These are phyloP conservation scores for Galerina sulciceps DNA, from an alignment of 768 basidiomycete species.

Conservation along the genomic window DNA sequence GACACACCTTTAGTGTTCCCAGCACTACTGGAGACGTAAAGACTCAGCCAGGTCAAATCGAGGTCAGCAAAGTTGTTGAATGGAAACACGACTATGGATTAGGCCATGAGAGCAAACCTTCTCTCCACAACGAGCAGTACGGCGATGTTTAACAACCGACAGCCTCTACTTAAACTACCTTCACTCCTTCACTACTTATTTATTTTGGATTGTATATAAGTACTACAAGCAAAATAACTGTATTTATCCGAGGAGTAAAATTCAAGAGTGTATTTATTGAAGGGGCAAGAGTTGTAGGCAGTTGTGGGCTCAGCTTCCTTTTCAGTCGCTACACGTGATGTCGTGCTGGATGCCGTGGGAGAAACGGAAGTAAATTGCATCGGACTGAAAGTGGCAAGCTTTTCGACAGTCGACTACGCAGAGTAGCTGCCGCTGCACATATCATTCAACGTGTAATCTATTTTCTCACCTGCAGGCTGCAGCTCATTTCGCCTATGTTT, in stretches of 20 bases:
- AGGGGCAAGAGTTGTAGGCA: too few species aligned
- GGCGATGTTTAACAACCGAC: not conserved
- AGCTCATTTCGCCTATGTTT: not conserved
- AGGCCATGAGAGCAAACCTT: not conserved
- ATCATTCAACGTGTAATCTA: not conserved
- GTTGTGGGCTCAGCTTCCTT: too few species aligned
- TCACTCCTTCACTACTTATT: too few species aligned
- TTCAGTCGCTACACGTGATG: too few species aligned
- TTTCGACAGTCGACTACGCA: not conserved
- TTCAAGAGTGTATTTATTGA: too few species aligned
- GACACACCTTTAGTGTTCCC: not conserved
- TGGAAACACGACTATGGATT: conserved; percentile 2
- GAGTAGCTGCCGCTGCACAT: not conserved
- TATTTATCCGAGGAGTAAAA: too few species aligned
- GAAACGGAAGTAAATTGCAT: too few species aligned
- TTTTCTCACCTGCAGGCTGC: too few species aligned
- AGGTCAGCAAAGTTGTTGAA: conserved; percentile 5
- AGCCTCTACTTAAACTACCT: not conserved
- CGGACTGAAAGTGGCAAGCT: too few species aligned
- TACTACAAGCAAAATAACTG: too few species aligned
- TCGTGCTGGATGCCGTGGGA: too few species aligned
- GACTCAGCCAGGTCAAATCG: not conserved
- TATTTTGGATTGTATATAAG: too few species aligned
- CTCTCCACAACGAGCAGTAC: not conserved
- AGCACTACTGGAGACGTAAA: not conserved